Evolutionary conservation across 73 alveolate species (phyloP).

Genomic region (Tetrahymena borealis): DNA sequence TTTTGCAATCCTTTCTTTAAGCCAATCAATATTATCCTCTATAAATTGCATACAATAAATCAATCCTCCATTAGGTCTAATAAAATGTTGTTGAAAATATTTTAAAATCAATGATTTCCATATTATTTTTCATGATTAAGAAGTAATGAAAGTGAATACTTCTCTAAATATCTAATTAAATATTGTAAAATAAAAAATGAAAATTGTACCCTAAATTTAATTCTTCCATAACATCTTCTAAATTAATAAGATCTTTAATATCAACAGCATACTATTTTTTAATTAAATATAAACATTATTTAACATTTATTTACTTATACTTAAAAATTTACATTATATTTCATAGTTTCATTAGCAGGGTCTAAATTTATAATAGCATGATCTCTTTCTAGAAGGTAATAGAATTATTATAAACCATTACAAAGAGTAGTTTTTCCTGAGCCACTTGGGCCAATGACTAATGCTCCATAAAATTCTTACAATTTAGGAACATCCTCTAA

Average conservation of each 20-base stretch:
- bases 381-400: constrained; percentile 51
- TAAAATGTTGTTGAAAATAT: neutral
- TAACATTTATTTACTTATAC: neutral
- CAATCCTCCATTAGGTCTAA: constrained; percentile 84
- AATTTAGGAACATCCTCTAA: neutral
- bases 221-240: constrained; percentile 85
- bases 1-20: constrained; percentile 52
- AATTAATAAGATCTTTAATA: constrained; percentile 67
- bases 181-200: no score
- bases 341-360: constrained; percentile 92
- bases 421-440: constrained; percentile 87
- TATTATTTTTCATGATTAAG: no score
- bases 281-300: neutral
- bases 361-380: constrained; percentile 71
- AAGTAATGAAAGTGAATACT: no score
- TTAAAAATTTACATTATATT: constrained; percentile 47
- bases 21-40: constrained; percentile 82
- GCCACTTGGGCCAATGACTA: constrained; percentile 90
- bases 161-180: no score
- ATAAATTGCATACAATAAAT: constrained; percentile 84
- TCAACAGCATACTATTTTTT: constrained; percentile 38
- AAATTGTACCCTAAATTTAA: constrained; percentile 71
- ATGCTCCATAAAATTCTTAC: constrained; percentile 44
- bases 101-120: neutral
- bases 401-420: constrained; percentile 62